Percentiles rank a stretch among this genome's conserved stretches.
These are phyloP conservation scores for Backusella macrospora DNA, from an alignment of 192 early-diverging fungal genomes.

Conservation along the genomic window DNA sequence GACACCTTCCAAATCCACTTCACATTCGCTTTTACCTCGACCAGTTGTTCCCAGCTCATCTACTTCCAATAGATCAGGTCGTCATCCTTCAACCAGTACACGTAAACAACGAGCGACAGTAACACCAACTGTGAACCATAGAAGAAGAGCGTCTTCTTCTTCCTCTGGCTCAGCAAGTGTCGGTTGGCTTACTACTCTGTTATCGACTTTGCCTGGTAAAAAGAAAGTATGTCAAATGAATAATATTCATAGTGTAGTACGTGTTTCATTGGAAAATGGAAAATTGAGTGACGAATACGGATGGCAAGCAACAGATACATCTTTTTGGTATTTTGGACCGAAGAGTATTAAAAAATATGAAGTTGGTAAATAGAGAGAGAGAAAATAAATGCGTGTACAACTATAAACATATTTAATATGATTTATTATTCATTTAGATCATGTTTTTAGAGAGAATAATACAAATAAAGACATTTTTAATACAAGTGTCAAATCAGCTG, in stretches of 20 bases:
- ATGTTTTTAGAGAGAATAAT: constrained; percentile 8
- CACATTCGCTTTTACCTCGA: constrained; percentile 1
- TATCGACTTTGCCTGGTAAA: background rate
- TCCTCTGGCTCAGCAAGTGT: background rate
- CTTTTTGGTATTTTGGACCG: background rate
- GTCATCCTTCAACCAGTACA: background rate
- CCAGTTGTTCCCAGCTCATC: background rate
- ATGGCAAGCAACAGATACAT: background rate
- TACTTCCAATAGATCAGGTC: background rate
- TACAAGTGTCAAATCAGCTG: background rate
- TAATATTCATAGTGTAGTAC: background rate
- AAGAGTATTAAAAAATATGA: constrained; percentile 16
- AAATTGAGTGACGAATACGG: background rate
- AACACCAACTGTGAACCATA: background rate
- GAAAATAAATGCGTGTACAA: background rate
- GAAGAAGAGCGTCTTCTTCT: background rate
- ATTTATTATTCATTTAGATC: background rate
- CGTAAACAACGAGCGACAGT: background rate
- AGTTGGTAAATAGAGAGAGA: background rate
- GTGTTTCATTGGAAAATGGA: constrained; percentile 15
- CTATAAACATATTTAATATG: background rate
- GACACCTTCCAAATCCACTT: constrained; percentile 3
- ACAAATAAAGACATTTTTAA: constrained; percentile 8
- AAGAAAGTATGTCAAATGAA: background rate
- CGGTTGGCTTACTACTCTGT: background rate